Evolutionary conservation across 305 asterid species (phyloP).

Genomic region (Caryopteris hybrid): DNA sequence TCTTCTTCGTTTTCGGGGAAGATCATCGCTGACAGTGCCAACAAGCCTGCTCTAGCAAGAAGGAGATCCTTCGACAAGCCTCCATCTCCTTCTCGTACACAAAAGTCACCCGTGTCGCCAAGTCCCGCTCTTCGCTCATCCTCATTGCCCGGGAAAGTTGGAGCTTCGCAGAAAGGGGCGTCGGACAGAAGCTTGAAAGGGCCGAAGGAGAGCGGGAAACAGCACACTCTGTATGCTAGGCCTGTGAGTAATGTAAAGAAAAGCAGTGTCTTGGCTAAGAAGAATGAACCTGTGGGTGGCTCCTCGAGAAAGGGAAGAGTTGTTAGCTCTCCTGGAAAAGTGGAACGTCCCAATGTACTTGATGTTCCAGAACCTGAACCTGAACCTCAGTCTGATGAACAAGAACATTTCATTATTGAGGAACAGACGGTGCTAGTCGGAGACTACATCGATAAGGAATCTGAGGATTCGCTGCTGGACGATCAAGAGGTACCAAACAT

Average conservation of each 20-base stretch:
- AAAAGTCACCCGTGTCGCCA: conserved; percentile 32
- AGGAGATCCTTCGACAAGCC: conserved; percentile 62
- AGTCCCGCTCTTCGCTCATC: conserved; percentile 32
- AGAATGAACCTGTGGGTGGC: conserved; percentile 13
- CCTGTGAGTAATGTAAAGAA: conserved; percentile 23
- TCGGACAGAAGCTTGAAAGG: conserved; percentile 28
- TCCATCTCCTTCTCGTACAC: conserved; percentile 34
- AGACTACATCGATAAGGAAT: neutral
- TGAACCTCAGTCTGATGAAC: conserved; percentile 14
- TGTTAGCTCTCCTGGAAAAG: conserved; percentile 17
- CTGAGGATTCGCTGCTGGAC: conserved; percentile 7
- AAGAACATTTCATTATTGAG: conserved; percentile 14
- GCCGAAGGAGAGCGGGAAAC: conserved; percentile 27
- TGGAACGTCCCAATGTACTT: neutral
- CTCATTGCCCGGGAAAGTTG: conserved; percentile 26
- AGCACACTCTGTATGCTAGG: conserved; percentile 24
- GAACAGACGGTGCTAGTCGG: conserved; percentile 3
- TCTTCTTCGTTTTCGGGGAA: conserved; percentile 36
- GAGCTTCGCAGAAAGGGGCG: conserved; percentile 15
- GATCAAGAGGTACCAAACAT: conserved; percentile 14
- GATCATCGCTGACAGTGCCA: neutral
- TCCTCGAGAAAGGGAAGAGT: conserved; percentile 14
- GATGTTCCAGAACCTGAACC: conserved; percentile 19
- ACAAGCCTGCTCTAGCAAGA: conserved; percentile 25
- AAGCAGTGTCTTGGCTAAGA: conserved; percentile 17